These are phyloP conservation scores for Sarcodon aspratus DNA, from an alignment of 768 basidiomycete genomes.

Conservation along the genomic window DNA sequence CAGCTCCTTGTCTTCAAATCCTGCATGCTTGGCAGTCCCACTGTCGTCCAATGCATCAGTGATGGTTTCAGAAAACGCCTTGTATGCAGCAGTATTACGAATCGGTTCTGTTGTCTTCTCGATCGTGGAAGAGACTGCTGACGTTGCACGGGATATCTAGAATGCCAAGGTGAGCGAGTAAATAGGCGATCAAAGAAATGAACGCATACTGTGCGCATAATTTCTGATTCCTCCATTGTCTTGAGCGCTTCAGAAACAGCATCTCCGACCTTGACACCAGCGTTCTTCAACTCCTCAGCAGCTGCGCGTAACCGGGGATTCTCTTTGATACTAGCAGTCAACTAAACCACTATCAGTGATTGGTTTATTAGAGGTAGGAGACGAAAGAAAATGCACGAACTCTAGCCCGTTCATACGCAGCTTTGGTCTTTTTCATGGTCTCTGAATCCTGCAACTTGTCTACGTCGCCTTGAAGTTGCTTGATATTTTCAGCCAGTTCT, in stretches of 20 bases:
- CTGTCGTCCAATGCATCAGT: constrained; percentile 92
- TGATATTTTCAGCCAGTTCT: constrained; percentile 93
- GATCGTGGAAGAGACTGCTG: constrained; percentile 78
- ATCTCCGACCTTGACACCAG: constrained; percentile 87
- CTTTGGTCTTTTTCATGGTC: constrained; percentile 85
- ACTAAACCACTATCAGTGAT: constrained; percentile 28
- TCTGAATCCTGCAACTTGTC: constrained; percentile 96
- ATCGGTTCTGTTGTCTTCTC: constrained; percentile 92
- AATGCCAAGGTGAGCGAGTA: not conserved
- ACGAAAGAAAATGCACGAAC: constrained; percentile 34
- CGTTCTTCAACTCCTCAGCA: constrained; percentile 83
- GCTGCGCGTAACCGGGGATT: constrained; percentile 88
- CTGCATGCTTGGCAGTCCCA: constrained; percentile 86
- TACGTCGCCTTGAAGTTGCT: constrained; percentile 95
- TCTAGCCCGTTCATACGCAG: constrained; percentile 89
- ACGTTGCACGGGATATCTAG: constrained; percentile 81
- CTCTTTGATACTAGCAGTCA: constrained; percentile 90
- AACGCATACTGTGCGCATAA: constrained; percentile 67
- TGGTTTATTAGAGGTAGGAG: not conserved
- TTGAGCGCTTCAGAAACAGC: constrained; percentile 88
- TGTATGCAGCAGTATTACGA: constrained; percentile 92
- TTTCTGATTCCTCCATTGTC: constrained; percentile 89
- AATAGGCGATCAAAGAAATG: not conserved
- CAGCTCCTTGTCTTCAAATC: constrained; percentile 92
- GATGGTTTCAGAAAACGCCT: constrained; percentile 78